Conservation (phyloP, 176 grass and related monocot species). For the Luzula sylvatica region DNA sequence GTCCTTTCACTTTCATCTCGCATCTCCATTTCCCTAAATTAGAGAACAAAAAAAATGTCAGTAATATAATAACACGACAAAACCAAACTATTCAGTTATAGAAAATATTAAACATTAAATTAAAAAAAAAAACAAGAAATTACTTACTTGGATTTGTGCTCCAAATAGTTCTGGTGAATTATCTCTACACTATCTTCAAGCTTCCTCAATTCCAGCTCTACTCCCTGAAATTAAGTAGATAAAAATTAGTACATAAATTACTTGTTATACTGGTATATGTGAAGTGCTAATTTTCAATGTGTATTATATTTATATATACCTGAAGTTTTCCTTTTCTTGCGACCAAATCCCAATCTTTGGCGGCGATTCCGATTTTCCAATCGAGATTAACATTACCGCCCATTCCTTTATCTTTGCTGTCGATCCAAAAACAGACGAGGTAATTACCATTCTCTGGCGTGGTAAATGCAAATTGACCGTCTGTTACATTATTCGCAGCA, state of each 20-base stretch:
- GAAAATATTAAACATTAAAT: background rate
- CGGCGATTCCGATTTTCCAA: conserved; percentile 64
- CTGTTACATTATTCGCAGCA: conserved; percentile 34
- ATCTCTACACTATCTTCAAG: conserved; percentile 43
- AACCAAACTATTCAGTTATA: background rate
- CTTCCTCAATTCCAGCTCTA: conserved; percentile 64
- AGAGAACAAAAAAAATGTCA: too few species aligned
- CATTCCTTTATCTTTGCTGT: conserved; percentile 29
- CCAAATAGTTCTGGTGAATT: conserved; percentile 54
- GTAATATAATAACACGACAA: too few species aligned
- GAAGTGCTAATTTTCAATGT: background rate
- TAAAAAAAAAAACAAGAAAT: background rate
- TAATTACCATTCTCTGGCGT: conserved; percentile 68
- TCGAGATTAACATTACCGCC: conserved; percentile 58
- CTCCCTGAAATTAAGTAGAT: conserved; percentile 35
- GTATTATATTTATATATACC: conserved; percentile 34
- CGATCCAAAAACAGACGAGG: conserved; percentile 53
- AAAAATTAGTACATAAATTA: too few species aligned
- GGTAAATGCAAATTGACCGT: conserved; percentile 72
- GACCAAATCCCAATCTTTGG: conserved; percentile 62
- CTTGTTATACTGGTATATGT: too few species aligned
- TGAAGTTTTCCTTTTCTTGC: conserved; percentile 62
- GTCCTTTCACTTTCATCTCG: conserved; percentile 50
- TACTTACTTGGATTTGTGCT: conserved; percentile 44
- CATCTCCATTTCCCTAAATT: conserved; percentile 55